Conservation (phyloP, 2,329 filamentous ascomycete species). For the Bipolaris victoriae region DNA sequence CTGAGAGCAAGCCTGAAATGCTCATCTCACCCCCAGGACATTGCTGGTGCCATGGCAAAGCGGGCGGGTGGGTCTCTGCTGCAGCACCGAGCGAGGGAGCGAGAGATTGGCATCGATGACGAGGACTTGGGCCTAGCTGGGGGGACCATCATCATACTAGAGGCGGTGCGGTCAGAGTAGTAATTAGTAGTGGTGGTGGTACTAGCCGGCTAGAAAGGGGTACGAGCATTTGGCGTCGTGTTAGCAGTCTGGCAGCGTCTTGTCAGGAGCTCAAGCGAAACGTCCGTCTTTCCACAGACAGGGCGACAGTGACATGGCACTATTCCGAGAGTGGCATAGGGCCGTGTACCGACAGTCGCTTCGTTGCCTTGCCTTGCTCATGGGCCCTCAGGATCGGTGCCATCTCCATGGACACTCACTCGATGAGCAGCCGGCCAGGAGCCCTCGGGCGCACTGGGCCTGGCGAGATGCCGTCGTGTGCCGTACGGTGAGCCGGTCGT, state of each 20-base stretch:
- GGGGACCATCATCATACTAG: slow-evolving; percentile 12
- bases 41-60: too few species aligned
- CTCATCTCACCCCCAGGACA: too few species aligned
- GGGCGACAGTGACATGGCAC: slow-evolving; percentile 20
- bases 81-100: background rate
- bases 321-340: slow-evolving; percentile 15
- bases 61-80: too few species aligned
- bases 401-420: slow-evolving; percentile 35
- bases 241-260: background rate
- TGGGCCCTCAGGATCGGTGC: slow-evolving; percentile 17
- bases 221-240: slow-evolving; percentile 4
- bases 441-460: slow-evolving; percentile 31
- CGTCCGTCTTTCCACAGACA: slow-evolving; percentile 11
- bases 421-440: slow-evolving; percentile 24
- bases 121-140: slow-evolving; percentile 29
- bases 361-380: slow-evolving; percentile 2
- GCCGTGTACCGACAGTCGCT: slow-evolving; percentile 10
- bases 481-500: slow-evolving; percentile 28
- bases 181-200: background rate
- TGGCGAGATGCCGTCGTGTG: slow-evolving; percentile 26
- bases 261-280: slow-evolving; percentile 21
- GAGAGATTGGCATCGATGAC: slow-evolving; percentile 34
- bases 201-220: slow-evolving; percentile 27
- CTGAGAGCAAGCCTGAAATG: too few species aligned
- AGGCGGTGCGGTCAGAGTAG: background rate